phyloP scores from a whole-genome alignment of 2,329 filamentous ascomycete genomes.

The Cladophialophora psammophila region DNA sequence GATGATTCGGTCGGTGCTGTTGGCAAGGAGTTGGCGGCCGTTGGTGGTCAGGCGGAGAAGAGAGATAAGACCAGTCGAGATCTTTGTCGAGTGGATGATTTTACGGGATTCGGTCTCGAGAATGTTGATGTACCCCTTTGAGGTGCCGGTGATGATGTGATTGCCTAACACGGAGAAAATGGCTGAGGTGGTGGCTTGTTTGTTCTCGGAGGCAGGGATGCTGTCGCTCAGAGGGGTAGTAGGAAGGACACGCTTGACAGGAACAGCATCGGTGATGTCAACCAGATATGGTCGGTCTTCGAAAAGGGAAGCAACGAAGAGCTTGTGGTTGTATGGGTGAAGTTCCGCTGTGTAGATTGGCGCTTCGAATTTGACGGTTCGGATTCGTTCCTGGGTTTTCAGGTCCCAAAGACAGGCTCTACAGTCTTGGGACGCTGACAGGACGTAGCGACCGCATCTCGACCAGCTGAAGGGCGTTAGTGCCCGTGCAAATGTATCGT shows the following conservation, averaged over 20 bases:
- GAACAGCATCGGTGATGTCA: slow-evolving; percentile 73
- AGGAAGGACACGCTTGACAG: slow-evolving; percentile 78
- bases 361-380: slow-evolving; percentile 88
- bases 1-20: slow-evolving; percentile 93
- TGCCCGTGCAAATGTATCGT: not conserved
- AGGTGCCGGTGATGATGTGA: slow-evolving; percentile 91
- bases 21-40: slow-evolving; percentile 86
- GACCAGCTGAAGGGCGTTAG: slow-evolving; percentile 72
- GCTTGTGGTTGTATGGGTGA: slow-evolving; percentile 83
- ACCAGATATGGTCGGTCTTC: slow-evolving; percentile 92
- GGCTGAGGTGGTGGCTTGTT: slow-evolving; percentile 91
- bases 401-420: slow-evolving; percentile 97
- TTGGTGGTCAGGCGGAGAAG: slow-evolving; percentile 84
- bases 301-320: slow-evolving; percentile 90
- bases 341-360: slow-evolving; percentile 96
- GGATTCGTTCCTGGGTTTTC: slow-evolving; percentile 72
- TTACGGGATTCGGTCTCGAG: slow-evolving; percentile 82
- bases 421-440: slow-evolving; percentile 95
- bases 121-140: slow-evolving; percentile 94
- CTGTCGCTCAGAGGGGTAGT: slow-evolving; percentile 78
- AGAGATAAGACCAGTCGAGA: slow-evolving; percentile 87
- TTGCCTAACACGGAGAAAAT: slow-evolving; percentile 86
- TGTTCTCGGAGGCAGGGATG: slow-evolving; percentile 75
- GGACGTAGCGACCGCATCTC: slow-evolving; percentile 83
- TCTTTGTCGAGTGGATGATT: slow-evolving; percentile 87